Conservation (phyloP, 2,329 filamentous ascomycete species). For the Beauveria australis region DNA sequence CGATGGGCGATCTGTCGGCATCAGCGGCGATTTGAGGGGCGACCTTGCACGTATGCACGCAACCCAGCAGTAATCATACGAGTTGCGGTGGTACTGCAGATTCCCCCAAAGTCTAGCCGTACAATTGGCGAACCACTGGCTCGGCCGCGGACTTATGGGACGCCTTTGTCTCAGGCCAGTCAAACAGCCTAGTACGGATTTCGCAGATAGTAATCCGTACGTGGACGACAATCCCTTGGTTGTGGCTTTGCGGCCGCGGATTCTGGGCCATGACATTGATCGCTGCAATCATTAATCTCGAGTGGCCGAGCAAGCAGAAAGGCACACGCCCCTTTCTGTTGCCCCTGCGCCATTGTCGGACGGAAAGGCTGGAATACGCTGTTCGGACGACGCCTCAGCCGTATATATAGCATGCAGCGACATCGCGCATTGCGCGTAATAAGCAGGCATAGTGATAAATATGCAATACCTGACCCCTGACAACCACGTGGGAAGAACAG, state of each 20-base stretch:
- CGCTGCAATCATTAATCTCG: too few relatives aligned
- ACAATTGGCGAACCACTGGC: not conserved
- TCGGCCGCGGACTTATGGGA: too few relatives aligned
- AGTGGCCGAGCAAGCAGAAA: too few relatives aligned
- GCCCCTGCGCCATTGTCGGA: not conserved
- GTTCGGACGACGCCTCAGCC: constrained; percentile 1
- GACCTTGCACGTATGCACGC: not conserved
- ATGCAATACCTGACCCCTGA: not conserved
- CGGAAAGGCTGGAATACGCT: not conserved
- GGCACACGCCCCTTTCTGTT: not conserved
- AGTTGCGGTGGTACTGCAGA: not conserved
- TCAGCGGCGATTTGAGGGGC: not conserved
- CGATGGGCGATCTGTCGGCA: constrained; percentile 1
- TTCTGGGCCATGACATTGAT: too few relatives aligned
- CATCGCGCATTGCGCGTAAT: not conserved
- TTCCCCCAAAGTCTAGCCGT: not conserved
- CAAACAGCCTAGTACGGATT: not conserved
- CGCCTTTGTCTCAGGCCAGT: too few relatives aligned
- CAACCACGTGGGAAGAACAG: constrained; percentile 3
- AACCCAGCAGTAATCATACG: not conserved
- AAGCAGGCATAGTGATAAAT: not conserved
- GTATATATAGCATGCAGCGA: not conserved
- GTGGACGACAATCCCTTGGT: too few relatives aligned
- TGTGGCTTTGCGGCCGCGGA: too few relatives aligned
- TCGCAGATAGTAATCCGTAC: not conserved